A percentile compares a stretch with the other conserved stretches of the same genome.
Conservation (phyloP, 352 stramenopile genomes). For the Phytophthora tubulina region DNA sequence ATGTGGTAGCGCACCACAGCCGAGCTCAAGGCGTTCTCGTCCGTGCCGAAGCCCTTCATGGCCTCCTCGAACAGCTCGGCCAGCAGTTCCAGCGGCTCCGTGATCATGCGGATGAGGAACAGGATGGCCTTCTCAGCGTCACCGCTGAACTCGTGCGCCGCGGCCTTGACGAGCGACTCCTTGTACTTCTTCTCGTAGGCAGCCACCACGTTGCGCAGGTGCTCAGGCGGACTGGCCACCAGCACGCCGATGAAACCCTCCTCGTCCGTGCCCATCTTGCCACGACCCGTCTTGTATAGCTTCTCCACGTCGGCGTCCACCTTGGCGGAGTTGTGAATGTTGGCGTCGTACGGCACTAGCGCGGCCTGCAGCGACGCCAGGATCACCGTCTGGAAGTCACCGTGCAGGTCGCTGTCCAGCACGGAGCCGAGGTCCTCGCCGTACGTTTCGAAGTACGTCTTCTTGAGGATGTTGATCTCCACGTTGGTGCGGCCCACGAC, state of each 20-base stretch:
- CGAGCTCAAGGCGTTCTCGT: conserved; percentile 71
- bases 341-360: conserved; percentile 62
- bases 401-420: conserved; percentile 71
- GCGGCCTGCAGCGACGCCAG: conserved; percentile 69
- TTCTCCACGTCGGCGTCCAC: conserved; percentile 66
- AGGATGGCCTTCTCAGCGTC: conserved; percentile 68
- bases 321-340: conserved; percentile 73
- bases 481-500: conserved; percentile 72
- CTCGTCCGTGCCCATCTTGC: conserved; percentile 79
- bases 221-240: conserved; percentile 60
- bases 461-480: conserved; percentile 88
- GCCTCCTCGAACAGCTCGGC: conserved; percentile 73
- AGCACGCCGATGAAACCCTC: conserved; percentile 67
- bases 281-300: conserved; percentile 78
- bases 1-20: conserved; percentile 86
- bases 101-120: conserved; percentile 73
- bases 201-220: conserved; percentile 68
- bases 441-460: conserved; percentile 78
- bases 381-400: conserved; percentile 82
- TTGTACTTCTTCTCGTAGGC: conserved; percentile 80
- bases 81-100: conserved; percentile 70
- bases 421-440: conserved; percentile 68
- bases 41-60: conserved; percentile 80
- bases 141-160: conserved; percentile 73
- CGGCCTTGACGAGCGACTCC: conserved; percentile 67